Evolutionary conservation across 176 grass and related monocot species (phyloP).

Genomic region (Saccharum officinarum): DNA sequence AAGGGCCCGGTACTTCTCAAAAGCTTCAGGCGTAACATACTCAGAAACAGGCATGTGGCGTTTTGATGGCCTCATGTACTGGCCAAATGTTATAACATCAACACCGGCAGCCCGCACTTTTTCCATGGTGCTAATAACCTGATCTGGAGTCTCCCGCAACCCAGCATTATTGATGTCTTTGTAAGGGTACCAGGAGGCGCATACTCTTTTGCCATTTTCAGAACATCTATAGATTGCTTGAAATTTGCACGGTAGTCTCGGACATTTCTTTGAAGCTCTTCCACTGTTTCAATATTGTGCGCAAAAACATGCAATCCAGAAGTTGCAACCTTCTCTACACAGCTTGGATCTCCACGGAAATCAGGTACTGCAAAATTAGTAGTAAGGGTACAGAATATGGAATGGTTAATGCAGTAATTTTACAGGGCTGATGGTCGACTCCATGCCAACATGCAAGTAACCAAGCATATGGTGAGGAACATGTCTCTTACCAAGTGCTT

Average conservation of each 20-base stretch:
- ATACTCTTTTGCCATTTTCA: constrained; percentile 94
- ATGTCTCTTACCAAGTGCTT: constrained; percentile 79
- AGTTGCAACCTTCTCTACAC: constrained; percentile 80
- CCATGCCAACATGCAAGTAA: neutral
- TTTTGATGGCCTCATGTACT: constrained; percentile 98
- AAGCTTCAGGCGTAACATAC: constrained; percentile 91
- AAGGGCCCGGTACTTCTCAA: constrained; percentile 74
- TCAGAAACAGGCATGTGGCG: constrained; percentile 98
- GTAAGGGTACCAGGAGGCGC: constrained; percentile 86
- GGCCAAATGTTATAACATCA: constrained; percentile 98
- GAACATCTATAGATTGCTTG: constrained; percentile 91
- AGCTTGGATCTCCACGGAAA: constrained; percentile 80
- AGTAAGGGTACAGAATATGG: constrained; percentile 23
- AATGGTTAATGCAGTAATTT: constrained; percentile 24
- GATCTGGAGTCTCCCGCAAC: constrained; percentile 92
- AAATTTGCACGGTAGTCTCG: constrained; percentile 89
- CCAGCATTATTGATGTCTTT: constrained; percentile 95
- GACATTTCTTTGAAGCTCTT: constrained; percentile 82
- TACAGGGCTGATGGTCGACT: neutral
- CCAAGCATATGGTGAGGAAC: neutral
- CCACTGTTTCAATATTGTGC: constrained; percentile 98
- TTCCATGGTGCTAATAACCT: constrained; percentile 91
- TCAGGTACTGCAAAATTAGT: constrained; percentile 73
- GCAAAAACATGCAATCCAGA: constrained; percentile 97
- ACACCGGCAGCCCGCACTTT: constrained; percentile 89